These are phyloP conservation scores for Petasospora rhodanensis DNA, from an alignment of 1,139 yeast species.

Conservation along the genomic window DNA sequence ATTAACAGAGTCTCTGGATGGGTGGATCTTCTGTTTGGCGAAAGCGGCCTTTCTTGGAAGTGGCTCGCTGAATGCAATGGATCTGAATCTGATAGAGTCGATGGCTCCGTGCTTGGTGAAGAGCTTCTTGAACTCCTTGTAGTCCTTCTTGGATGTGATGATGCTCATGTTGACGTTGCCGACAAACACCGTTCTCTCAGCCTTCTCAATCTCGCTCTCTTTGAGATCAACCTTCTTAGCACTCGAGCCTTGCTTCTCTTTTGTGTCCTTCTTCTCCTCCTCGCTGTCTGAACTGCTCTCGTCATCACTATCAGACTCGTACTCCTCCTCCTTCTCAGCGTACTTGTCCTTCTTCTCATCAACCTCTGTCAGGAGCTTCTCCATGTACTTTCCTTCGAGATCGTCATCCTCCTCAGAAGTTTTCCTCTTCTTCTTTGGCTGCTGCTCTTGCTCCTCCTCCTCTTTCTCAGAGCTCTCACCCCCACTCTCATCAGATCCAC, in stretches of 20 bases:
- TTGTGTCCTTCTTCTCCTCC: conserved; percentile 11
- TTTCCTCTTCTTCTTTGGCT: conserved; percentile 14
- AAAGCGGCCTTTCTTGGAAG: conserved; percentile 92
- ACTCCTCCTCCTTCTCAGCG: conserved; percentile 28
- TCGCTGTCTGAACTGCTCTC: conserved; percentile 31
- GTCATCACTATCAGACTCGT: conserved; percentile 2
- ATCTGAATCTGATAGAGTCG: conserved; percentile 80
- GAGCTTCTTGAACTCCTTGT: conserved; percentile 59
- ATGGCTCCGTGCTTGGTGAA: conserved; percentile 58
- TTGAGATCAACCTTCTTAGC: conserved; percentile 41
- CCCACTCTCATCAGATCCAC: too few relatives aligned
- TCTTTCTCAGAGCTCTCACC: conserved; percentile 24
- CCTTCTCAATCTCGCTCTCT: conserved; percentile 72
- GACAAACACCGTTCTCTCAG: conserved; percentile 83
- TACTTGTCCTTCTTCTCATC: conserved; percentile 50
- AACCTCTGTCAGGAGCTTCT: conserved; percentile 77
- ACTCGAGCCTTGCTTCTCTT: conserved; percentile 16
- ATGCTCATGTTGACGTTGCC: conserved; percentile 76
- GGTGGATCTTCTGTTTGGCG: conserved; percentile 73
- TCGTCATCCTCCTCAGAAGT: conserved; percentile 35
- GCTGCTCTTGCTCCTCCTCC: conserved; percentile 12
- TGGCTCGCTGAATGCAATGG: conserved; percentile 84
- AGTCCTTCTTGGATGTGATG: conserved; percentile 56
- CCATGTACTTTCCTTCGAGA: conserved; percentile 73
- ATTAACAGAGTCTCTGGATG: conserved; percentile 74